Percentiles rank a stretch among this genome's conserved stretches.
Conservation (phyloP, 805 yeast genomes). For the Saccharomycopsis babjevae region DNA sequence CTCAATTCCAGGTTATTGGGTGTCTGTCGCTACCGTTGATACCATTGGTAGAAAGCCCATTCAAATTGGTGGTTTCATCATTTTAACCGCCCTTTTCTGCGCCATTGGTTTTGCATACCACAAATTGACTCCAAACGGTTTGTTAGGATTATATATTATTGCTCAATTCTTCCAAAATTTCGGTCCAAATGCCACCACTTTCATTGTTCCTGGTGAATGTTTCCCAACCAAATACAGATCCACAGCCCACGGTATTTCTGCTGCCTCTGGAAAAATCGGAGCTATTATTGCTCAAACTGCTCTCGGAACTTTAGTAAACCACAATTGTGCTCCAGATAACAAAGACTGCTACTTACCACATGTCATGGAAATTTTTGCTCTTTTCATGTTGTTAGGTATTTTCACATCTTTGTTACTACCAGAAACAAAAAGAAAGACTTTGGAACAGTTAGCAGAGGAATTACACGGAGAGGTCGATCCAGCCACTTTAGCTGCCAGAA, state of each 20-base stretch:
- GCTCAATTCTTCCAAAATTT: constrained; percentile 85
- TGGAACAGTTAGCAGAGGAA: constrained; percentile 73
- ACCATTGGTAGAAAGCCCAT: constrained; percentile 65
- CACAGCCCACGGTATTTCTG: constrained; percentile 89
- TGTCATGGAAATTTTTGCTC: constrained; percentile 87
- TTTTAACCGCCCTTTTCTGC: constrained; percentile 66
- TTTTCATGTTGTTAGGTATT: constrained; percentile 80
- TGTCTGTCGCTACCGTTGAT: constrained; percentile 46
- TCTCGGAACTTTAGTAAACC: constrained; percentile 74
- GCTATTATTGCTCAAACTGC: constrained; percentile 87
- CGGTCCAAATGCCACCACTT: constrained; percentile 90
- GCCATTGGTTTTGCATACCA: constrained; percentile 77
- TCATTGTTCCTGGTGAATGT: constrained; percentile 83
- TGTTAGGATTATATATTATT: constrained; percentile 67
- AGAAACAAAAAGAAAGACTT: constrained; percentile 77
- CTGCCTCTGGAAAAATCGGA: constrained; percentile 87
- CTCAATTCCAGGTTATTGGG: constrained; percentile 77
- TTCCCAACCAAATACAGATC: constrained; percentile 95
- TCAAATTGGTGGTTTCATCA: constrained; percentile 64
- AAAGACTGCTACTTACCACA: constrained; percentile 77
- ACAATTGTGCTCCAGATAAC: constrained; percentile 55
- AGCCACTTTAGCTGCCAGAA: constrained; percentile 1
- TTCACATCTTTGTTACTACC: constrained; percentile 61
- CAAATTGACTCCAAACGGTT: constrained; percentile 53
- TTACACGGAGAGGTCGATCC: constrained; percentile 68